Conservation (phyloP, 768 basidiomycete species). For the Collybia mongolica region DNA sequence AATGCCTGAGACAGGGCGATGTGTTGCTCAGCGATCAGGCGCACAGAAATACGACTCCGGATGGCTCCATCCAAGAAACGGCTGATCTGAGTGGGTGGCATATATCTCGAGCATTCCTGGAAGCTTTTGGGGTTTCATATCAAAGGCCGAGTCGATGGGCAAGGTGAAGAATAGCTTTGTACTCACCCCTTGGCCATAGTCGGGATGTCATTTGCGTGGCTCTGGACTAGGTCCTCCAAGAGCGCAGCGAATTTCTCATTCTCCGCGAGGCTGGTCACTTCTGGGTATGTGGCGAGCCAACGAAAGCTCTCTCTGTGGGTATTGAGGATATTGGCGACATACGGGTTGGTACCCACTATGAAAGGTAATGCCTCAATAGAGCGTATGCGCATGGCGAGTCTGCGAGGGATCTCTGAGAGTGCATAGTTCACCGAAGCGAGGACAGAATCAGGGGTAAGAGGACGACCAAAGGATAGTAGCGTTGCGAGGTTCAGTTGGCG, state of each 20-base stretch:
- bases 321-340: slow-evolving; percentile 69
- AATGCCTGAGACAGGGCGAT: slow-evolving; percentile 78
- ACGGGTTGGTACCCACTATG: slow-evolving; percentile 89
- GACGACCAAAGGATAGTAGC: slow-evolving; percentile 73
- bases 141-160: background rate
- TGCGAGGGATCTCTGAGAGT: slow-evolving; percentile 72
- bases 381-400: slow-evolving; percentile 72
- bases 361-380: slow-evolving; percentile 78
- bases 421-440: slow-evolving; percentile 74
- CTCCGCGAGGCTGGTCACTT: slow-evolving; percentile 63
- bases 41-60: slow-evolving; percentile 82
- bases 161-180: no score
- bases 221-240: slow-evolving; percentile 69
- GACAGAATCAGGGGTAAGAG: slow-evolving; percentile 68
- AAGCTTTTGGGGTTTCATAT: slow-evolving; percentile 46
- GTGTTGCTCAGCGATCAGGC: slow-evolving; percentile 90
- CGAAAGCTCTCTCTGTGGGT: slow-evolving; percentile 71
- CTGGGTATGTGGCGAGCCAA: slow-evolving; percentile 65
- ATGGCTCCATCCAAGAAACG: slow-evolving; percentile 83
- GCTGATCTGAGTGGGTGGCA: slow-evolving; percentile 77
- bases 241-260: slow-evolving; percentile 68
- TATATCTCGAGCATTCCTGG: slow-evolving; percentile 82
- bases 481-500: slow-evolving; percentile 70
- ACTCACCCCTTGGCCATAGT: slow-evolving; percentile 85
- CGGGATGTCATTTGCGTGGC: slow-evolving; percentile 86